A percentile compares a stretch with the other conserved stretches of the same genome.
These are phyloP conservation scores for Pluteus cervinus DNA, from an alignment of 768 basidiomycete genomes.

Conservation along the genomic window DNA sequence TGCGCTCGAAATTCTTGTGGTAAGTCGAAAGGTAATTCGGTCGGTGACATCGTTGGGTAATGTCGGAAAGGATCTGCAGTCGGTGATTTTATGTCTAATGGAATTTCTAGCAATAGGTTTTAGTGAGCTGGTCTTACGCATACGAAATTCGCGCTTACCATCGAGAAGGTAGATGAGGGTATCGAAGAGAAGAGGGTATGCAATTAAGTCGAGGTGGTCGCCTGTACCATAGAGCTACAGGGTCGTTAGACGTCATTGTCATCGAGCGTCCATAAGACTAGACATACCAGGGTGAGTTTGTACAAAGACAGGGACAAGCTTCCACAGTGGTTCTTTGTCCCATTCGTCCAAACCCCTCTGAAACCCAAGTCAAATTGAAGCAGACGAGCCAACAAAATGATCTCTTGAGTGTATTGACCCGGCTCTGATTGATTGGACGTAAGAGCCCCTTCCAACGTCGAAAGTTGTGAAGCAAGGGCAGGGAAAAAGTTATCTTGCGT, in stretches of 20 bases:
- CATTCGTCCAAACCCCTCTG: conserved; percentile 47
- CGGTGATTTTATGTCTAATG: conserved; percentile 46
- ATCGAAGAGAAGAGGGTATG: conserved; percentile 66
- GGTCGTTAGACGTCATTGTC: conserved; percentile 4
- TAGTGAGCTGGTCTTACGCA: not conserved
- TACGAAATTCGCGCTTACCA: conserved; percentile 36
- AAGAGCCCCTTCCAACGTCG: conserved; percentile 30
- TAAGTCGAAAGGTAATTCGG: conserved; percentile 48
- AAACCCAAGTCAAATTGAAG: conserved; percentile 73
- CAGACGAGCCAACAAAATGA: conserved; percentile 58
- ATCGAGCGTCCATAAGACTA: conserved; percentile 3
- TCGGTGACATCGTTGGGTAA: conserved; percentile 47
- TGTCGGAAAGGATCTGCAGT: conserved; percentile 58
- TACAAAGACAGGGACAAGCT: conserved; percentile 39
- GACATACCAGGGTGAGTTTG: conserved; percentile 45
- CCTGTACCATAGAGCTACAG: conserved; percentile 51
- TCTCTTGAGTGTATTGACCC: conserved; percentile 28
- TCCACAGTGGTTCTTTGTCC: conserved; percentile 39
- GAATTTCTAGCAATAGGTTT: conserved; percentile 44
- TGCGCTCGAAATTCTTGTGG: conserved; percentile 54
- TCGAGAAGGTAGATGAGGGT: conserved; percentile 71
- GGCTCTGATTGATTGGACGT: conserved; percentile 13
- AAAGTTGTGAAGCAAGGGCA: conserved; percentile 41
- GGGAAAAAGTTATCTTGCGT: conserved; percentile 55
- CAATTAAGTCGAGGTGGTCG: conserved; percentile 44